These are phyloP conservation scores for Maudiozyma turicensis DNA, from an alignment of 805 yeast genomes.

Conservation along the genomic window DNA sequence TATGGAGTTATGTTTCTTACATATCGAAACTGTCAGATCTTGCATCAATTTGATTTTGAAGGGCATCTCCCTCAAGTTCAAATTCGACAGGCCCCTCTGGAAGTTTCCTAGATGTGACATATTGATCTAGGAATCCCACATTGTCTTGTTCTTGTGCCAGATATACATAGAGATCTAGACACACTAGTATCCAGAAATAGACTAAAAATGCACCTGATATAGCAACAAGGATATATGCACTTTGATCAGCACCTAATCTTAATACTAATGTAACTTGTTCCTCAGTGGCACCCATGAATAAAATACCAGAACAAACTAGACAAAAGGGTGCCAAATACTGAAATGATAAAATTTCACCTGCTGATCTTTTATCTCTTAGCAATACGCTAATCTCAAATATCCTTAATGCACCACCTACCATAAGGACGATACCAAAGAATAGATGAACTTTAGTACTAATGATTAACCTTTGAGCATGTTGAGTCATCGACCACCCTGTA, in stretches of 20 bases:
- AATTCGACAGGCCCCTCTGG: background rate
- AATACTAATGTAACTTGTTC: slow-evolving; percentile 69
- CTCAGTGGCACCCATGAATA: slow-evolving; percentile 90
- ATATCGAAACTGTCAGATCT: slow-evolving; percentile 3
- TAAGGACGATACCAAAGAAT: slow-evolving; percentile 73
- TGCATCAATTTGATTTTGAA: background rate
- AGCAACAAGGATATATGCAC: slow-evolving; percentile 67
- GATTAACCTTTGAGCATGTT: slow-evolving; percentile 66
- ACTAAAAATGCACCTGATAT: slow-evolving; percentile 66
- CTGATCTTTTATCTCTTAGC: slow-evolving; percentile 48
- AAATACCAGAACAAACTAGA: slow-evolving; percentile 63
- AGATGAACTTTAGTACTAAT: slow-evolving; percentile 83
- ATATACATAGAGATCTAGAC: slow-evolving; percentile 48
- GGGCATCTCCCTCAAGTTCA: slow-evolving; percentile 6
- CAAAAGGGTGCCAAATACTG: slow-evolving; percentile 84
- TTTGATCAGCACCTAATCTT: slow-evolving; percentile 72
- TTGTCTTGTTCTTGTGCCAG: slow-evolving; percentile 18
- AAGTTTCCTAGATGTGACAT: background rate
- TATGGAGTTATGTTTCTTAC: background rate
- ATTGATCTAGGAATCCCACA: slow-evolving; percentile 10
- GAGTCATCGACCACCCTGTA: slow-evolving; percentile 93
- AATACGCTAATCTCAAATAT: slow-evolving; percentile 73
- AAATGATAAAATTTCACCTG: slow-evolving; percentile 50
- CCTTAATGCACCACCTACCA: slow-evolving; percentile 67
- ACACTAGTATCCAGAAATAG: slow-evolving; percentile 52